A percentile compares a stretch with the other conserved stretches of the same genome.
These are phyloP conservation scores for Aquilaria sinensis DNA, from an alignment of 345 rosid genomes.

Conservation along the genomic window DNA sequence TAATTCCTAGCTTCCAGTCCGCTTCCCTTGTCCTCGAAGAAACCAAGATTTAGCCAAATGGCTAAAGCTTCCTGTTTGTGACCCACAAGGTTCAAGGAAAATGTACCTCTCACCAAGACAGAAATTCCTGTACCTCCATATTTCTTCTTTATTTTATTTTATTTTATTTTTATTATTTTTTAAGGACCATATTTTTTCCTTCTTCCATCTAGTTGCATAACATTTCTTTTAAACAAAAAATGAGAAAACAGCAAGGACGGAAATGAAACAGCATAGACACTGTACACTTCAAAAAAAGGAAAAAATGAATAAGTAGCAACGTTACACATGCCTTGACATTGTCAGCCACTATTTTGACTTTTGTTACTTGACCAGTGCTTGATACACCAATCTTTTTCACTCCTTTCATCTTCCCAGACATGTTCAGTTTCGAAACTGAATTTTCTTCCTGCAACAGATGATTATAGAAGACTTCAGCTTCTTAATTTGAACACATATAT, in stretches of 20 bases:
- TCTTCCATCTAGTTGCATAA: no score
- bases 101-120: no score
- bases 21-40: no score
- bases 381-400: slow-evolving; percentile 34
- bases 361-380: slow-evolving; percentile 31
- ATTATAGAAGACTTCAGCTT: no score
- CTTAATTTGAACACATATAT: no score
- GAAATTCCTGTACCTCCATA: neutral
- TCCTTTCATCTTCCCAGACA: slow-evolving; percentile 48
- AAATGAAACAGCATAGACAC: neutral
- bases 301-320: neutral
- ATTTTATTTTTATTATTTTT: no score
- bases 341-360: slow-evolving; percentile 77
- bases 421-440: slow-evolving; percentile 33
- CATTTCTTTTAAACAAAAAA: no score
- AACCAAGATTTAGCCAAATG: no score
- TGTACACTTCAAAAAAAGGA: neutral
- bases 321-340: slow-evolving; percentile 54
- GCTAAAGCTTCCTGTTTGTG: no score
- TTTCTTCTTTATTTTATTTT: neutral
- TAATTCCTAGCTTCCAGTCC: no score
- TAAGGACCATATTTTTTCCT: no score
- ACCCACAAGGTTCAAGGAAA: no score
- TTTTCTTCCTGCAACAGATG: slow-evolving; percentile 46
- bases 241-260: neutral